These are phyloP conservation scores for Chlorella sp. DNA, from an alignment of 139 green algal species.

Conservation along the genomic window DNA sequence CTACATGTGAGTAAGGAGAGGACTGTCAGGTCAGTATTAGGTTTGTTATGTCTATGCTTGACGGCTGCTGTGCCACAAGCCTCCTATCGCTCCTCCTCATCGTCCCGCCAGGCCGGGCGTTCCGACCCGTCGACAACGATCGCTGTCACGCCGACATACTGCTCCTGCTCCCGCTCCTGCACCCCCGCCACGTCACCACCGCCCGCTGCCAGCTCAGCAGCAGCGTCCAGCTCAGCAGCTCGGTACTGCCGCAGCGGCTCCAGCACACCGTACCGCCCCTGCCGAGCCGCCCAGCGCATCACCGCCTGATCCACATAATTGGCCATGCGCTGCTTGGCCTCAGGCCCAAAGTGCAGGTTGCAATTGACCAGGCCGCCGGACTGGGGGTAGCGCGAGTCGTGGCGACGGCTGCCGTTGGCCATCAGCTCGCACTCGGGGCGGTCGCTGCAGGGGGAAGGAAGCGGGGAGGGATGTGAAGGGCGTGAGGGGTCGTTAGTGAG, in stretches of 20 bases:
- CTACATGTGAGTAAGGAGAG: no score
- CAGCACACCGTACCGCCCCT: conserved; percentile 22
- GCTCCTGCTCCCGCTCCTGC: background rate
- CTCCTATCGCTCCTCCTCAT: no score
- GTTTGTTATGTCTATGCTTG: no score
- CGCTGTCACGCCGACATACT: background rate
- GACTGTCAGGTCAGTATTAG: no score
- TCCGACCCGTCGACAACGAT: no score
- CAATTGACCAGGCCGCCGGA: conserved; percentile 22
- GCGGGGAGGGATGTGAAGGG: no score
- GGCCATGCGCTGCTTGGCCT: conserved; percentile 49
- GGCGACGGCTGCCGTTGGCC: background rate
- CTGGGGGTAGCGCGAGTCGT: background rate
- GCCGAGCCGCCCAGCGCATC: conserved; percentile 31
- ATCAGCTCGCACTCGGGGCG: conserved; percentile 17
- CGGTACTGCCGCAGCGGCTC: conserved; percentile 1
- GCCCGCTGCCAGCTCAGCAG: background rate
- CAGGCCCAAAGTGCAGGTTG: conserved; percentile 35
- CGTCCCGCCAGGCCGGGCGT: no score
- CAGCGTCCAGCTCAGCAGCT: background rate
- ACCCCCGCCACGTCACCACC: background rate
- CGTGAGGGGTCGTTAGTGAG: background rate
- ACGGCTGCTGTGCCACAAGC: no score
- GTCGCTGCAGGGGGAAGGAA: background rate
- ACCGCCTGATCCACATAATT: conserved; percentile 44